These are phyloP conservation scores for Panicum hallii DNA, from an alignment of 202 grass and related monocot species.

Conservation along the genomic window DNA sequence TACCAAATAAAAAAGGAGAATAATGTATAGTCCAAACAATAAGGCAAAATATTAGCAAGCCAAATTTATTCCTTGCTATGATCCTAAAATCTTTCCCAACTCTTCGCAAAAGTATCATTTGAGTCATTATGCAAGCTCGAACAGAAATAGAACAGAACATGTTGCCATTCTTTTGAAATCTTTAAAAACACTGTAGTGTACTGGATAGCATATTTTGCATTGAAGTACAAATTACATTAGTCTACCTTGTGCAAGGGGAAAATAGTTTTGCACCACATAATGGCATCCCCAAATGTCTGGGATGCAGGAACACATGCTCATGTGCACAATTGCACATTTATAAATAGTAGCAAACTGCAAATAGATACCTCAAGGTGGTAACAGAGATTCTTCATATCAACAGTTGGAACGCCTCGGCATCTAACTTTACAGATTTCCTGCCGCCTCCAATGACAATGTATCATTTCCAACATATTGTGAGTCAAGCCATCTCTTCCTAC, in stretches of 20 bases:
- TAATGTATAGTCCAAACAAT: not conserved
- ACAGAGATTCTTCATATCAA: constrained; percentile 94
- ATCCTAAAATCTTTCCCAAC: not conserved
- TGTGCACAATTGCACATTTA: constrained; percentile 27
- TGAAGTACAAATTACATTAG: constrained; percentile 14
- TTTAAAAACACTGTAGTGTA: not conserved
- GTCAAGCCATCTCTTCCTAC: constrained; percentile 97
- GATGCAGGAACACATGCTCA: constrained; percentile 9
- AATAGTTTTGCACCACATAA: not conserved
- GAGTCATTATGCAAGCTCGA: not conserved
- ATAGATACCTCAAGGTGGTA: constrained; percentile 77
- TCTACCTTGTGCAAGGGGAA: not conserved
- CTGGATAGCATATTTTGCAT: not conserved
- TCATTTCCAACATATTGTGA: constrained; percentile 98
- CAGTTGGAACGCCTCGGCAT: constrained; percentile 87
- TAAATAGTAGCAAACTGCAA: not conserved
- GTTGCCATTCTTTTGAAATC: not conserved
- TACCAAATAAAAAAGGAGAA: not conserved
- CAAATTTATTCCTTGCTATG: not conserved
- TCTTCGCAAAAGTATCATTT: not conserved
- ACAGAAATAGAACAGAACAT: not conserved
- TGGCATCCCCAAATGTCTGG: not conserved
- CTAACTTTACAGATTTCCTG: constrained; percentile 96
- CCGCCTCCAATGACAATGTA: constrained; percentile 93
- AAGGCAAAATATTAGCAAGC: not conserved